phyloP scores from a whole-genome alignment of 306 rosid genomes.

The Cicer arietinum region DNA sequence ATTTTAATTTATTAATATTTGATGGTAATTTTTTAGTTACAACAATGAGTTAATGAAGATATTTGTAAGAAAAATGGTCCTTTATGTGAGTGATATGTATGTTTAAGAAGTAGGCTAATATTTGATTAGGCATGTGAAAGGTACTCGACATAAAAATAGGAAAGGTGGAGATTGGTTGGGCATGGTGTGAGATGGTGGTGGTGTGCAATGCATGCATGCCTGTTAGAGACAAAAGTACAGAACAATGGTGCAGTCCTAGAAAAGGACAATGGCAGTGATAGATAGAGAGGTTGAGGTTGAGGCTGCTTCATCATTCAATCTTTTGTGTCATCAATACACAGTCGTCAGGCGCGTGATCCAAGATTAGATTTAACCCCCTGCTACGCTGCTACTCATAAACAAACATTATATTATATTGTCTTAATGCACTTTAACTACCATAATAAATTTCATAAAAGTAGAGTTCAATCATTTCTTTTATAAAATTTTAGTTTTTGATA shows the following conservation, averaged over 20 bases:
- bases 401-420: background rate
- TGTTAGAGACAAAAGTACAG: slow-evolving; percentile 45
- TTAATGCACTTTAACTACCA: slow-evolving; percentile 38
- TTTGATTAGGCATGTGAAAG: slow-evolving; percentile 31
- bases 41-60: no score
- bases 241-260: slow-evolving; percentile 56
- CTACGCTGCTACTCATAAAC: slow-evolving; percentile 19
- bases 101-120: no score
- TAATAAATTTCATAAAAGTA: no score
- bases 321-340: slow-evolving; percentile 43
- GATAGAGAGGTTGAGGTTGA: slow-evolving; percentile 7
- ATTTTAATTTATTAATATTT: no score
- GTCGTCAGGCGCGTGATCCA: slow-evolving; percentile 60
- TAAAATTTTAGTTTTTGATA: no score
- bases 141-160: slow-evolving; percentile 1
- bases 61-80: no score
- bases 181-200: background rate
- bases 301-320: slow-evolving; percentile 15
- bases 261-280: slow-evolving; percentile 68
- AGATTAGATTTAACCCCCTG: slow-evolving; percentile 47
- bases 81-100: no score
- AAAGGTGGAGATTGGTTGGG: slow-evolving; percentile 15
- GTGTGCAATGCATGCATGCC: slow-evolving; percentile 36
- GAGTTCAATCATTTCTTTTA: no score
- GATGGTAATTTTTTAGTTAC: no score